Percentiles rank a stretch among this genome's conserved stretches.
phyloP scores from a whole-genome alignment of 2,329 filamentous ascomycete species.

The Ambrosiella xylebori region DNA sequence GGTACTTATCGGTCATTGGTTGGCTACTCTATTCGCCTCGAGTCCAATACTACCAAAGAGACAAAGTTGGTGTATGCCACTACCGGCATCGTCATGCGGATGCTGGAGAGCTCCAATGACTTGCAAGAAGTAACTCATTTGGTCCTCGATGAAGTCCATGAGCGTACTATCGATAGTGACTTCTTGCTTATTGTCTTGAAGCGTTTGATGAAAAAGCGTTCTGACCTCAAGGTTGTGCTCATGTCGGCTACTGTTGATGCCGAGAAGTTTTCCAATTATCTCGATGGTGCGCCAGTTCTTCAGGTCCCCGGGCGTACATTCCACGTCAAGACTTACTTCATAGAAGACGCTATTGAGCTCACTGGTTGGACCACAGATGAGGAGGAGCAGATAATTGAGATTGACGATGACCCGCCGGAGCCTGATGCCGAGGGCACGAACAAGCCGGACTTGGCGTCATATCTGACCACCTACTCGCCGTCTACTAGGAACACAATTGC shows the following conservation, averaged over 20 bases:
- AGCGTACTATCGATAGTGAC: slow-evolving; percentile 90
- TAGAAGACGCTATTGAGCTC: slow-evolving; percentile 83
- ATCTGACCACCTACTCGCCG: slow-evolving; percentile 55
- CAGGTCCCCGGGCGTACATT: slow-evolving; percentile 88
- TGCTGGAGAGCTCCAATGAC: slow-evolving; percentile 80
- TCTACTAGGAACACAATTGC: slow-evolving; percentile 58
- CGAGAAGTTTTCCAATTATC: slow-evolving; percentile 74
- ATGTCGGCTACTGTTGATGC: slow-evolving; percentile 98
- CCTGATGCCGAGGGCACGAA: slow-evolving; percentile 39
- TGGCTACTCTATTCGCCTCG: slow-evolving; percentile 84
- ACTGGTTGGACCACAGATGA: slow-evolving; percentile 53
- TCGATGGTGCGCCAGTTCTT: slow-evolving; percentile 69
- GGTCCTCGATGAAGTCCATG: slow-evolving; percentile 94
- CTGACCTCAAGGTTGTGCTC: slow-evolving; percentile 76
- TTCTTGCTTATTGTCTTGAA: slow-evolving; percentile 86
- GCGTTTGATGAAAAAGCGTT: slow-evolving; percentile 57
- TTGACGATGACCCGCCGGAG: slow-evolving; percentile 26
- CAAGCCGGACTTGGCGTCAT: slow-evolving; percentile 41
- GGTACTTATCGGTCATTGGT: slow-evolving; percentile 72
- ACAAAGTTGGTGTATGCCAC: slow-evolving; percentile 84
- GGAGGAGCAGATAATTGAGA: slow-evolving; percentile 20
- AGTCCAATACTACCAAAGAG: slow-evolving; percentile 66
- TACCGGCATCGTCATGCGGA: slow-evolving; percentile 85
- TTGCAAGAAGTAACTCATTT: slow-evolving; percentile 82
- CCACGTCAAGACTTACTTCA: slow-evolving; percentile 69